Evolutionary conservation across 2,329 filamentous ascomycete genomes (phyloP).

Genomic region (Immersiporthe knoxdaviesiana): DNA sequence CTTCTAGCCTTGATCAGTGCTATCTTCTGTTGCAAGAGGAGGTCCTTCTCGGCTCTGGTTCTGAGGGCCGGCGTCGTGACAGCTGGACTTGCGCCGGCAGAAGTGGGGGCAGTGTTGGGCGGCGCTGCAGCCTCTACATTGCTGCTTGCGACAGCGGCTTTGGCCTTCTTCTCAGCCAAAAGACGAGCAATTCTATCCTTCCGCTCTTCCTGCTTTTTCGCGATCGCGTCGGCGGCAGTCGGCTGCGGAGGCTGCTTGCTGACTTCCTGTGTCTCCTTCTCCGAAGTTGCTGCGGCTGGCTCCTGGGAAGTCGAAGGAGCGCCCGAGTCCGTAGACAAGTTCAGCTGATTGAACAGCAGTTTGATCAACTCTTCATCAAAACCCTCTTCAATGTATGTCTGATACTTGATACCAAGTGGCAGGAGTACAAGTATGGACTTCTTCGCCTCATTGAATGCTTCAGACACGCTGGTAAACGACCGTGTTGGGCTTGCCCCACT

Average conservation of each 20-base stretch:
- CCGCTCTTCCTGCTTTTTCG: constrained; percentile 60
- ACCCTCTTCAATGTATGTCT: constrained; percentile 74
- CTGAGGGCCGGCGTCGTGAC: constrained; percentile 40
- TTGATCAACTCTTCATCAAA: constrained; percentile 66
- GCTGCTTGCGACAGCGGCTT: constrained; percentile 37
- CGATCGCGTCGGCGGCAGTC: constrained; percentile 26
- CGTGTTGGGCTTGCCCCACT: background rate
- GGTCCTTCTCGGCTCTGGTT: constrained; percentile 71
- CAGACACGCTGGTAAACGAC: constrained; percentile 39
- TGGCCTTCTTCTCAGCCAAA: constrained; percentile 72
- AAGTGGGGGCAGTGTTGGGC: constrained; percentile 6
- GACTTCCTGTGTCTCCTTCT: constrained; percentile 8
- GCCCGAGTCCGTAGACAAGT: constrained; percentile 51
- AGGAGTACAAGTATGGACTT: constrained; percentile 68
- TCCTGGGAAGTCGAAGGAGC: constrained; percentile 9
- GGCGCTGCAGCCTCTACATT: constrained; percentile 26
- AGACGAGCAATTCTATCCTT: constrained; percentile 78
- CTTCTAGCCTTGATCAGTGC: constrained; percentile 64
- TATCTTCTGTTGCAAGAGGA: constrained; percentile 75
- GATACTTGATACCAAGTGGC: constrained; percentile 71
- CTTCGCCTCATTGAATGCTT: constrained; percentile 62
- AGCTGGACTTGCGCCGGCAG: constrained; percentile 13
- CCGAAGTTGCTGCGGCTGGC: background rate
- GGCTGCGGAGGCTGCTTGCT: constrained; percentile 5
- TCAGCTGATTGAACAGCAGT: constrained; percentile 69